Evolutionary conservation across 495 filamentous ascomycete species (phyloP).

Genomic region (Glonium stellatum): DNA sequence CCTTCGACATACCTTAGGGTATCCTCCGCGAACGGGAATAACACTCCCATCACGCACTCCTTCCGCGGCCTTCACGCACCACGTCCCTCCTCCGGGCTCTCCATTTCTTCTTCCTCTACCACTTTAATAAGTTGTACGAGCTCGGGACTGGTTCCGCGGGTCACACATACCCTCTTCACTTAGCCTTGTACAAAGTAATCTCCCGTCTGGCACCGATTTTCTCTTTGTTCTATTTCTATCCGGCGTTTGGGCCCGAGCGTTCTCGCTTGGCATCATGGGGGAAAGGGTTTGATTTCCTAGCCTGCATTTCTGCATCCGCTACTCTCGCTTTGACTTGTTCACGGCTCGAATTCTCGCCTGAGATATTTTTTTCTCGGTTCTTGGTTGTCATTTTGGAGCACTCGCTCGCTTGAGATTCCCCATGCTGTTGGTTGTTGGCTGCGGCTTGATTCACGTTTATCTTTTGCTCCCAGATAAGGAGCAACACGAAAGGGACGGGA

Average conservation of each 20-base stretch:
- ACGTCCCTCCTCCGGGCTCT: neutral
- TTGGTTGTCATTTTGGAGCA: slow-evolving; percentile 5
- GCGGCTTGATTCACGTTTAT: neutral
- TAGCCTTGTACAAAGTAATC: slow-evolving; percentile 1
- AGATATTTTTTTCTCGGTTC: neutral
- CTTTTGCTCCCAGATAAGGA: neutral
- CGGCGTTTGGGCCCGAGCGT: neutral
- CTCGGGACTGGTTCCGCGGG: slow-evolving; percentile 4
- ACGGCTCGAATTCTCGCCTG: neutral
- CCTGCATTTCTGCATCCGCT: neutral
- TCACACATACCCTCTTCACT: neutral
- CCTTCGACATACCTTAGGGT: too few species aligned
- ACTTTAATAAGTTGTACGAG: neutral
- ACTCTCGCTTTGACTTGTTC: slow-evolving; percentile 1
- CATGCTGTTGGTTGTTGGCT: slow-evolving; percentile 6
- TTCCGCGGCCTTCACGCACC: neutral
- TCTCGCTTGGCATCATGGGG: neutral
- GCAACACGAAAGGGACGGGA: neutral
- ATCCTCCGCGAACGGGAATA: too few species aligned
- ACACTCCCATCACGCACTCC: neutral
- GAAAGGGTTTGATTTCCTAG: neutral
- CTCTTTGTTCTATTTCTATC: neutral
- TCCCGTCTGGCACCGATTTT: neutral
- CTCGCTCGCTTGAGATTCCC: slow-evolving; percentile 20
- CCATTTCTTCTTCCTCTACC: neutral